phyloP scores from a whole-genome alignment of 495 filamentous ascomycete genomes.

The Evernia prunastri region DNA sequence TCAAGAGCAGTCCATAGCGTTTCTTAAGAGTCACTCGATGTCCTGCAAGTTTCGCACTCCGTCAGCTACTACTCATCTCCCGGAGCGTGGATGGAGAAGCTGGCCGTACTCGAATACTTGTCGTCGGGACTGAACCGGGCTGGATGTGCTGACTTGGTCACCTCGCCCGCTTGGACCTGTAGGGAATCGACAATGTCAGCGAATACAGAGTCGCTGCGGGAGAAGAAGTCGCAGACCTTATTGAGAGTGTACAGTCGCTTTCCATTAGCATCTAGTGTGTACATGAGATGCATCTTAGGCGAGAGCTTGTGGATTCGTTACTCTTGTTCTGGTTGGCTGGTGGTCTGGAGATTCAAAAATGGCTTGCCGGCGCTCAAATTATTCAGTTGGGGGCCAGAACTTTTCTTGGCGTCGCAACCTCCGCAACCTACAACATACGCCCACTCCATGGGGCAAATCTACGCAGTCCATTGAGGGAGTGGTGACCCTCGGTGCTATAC shows the following conservation, averaged over 20 bases:
- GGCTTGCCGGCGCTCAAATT: not conserved
- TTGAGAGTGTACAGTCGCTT: constrained; percentile 86
- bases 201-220: not conserved
- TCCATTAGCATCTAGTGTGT: constrained; percentile 68
- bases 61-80: not conserved
- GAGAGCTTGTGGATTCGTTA: not conserved
- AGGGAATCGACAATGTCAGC: not conserved
- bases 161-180: constrained; percentile 57
- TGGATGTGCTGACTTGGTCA: constrained; percentile 93
- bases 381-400: not conserved
- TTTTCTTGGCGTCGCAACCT: not conserved
- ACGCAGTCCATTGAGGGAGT: not conserved
- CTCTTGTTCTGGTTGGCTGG: not conserved
- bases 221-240: constrained; percentile 38
- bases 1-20: constrained; percentile 79
- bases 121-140: constrained; percentile 96
- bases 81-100: not conserved
- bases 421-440: not conserved
- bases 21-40: constrained; percentile 91
- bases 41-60: constrained; percentile 33
- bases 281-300: constrained; percentile 58
- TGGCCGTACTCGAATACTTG: constrained; percentile 64
- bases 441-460: not conserved
- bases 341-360: not conserved
- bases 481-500: not conserved